Percentiles rank a stretch among this genome's conserved stretches.
Conservation (phyloP, 139 green algal species). For the Chlamydomonas urium region DNA sequence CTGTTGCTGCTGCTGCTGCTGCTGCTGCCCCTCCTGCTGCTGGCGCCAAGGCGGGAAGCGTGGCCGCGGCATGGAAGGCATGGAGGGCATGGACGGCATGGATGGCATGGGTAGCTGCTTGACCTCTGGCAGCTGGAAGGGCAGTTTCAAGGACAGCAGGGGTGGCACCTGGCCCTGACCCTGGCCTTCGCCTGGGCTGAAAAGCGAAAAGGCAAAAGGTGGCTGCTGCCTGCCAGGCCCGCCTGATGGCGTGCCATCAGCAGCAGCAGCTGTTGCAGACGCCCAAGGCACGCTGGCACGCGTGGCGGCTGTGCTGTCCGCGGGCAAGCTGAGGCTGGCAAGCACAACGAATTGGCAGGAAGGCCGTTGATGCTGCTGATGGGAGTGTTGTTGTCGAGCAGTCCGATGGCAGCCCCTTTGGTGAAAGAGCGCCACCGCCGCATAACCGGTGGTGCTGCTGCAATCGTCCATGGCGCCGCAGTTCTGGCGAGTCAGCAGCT, state of each 20-base stretch:
- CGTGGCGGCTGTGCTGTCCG: neutral
- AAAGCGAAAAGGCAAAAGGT: no score
- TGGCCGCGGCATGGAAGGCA: neutral
- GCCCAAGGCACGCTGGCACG: neutral
- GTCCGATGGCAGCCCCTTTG: no score
- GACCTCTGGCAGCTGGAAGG: no score
- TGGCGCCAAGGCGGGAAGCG: neutral
- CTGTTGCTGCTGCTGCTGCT: slow-evolving; percentile 1
- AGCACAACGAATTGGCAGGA: neutral
- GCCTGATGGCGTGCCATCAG: neutral
- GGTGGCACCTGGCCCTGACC: neutral
- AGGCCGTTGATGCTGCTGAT: neutral
- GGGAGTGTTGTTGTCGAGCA: no score
- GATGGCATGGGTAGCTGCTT: no score
- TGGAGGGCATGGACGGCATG: neutral
- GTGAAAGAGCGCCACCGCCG: no score
- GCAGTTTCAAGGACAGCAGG: neutral
- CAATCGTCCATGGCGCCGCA: no score
- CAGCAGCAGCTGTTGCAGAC: neutral
- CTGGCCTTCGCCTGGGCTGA: no score
- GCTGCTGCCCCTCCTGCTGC: slow-evolving; percentile 7
- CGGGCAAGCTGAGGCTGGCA: neutral
- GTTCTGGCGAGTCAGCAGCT: no score
- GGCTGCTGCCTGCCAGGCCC: neutral
- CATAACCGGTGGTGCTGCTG: no score